phyloP scores from a whole-genome alignment of 1,284 basidiomycete genomes.

The Ceratobasidium sp. region DNA sequence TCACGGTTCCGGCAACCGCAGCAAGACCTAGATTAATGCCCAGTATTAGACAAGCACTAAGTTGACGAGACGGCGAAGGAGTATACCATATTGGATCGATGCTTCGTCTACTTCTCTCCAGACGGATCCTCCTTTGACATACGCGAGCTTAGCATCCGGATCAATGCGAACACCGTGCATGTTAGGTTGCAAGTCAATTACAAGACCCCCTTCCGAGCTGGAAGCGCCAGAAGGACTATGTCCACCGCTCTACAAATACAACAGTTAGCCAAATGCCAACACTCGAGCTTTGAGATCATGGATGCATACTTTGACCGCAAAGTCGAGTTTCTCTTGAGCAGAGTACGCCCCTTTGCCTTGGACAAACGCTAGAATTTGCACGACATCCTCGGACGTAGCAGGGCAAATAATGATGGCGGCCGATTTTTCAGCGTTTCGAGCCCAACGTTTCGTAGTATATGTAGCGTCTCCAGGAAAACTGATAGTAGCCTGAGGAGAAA shows the following conservation, averaged over 20 bases:
- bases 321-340: constrained; percentile 15
- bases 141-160: constrained; percentile 31
- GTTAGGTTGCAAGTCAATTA: constrained; percentile 46
- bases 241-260: constrained; percentile 39
- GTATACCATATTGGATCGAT: constrained; percentile 43
- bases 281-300: not conserved
- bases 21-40: constrained; percentile 9
- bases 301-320: constrained; percentile 42
- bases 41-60: not conserved
- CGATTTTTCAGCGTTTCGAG: constrained; percentile 21
- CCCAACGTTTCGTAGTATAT: constrained; percentile 46
- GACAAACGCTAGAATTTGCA: constrained; percentile 19
- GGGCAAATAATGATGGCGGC: constrained; percentile 15
- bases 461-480: constrained; percentile 34
- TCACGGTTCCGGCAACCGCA: constrained; percentile 13
- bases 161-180: constrained; percentile 45
- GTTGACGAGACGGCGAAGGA: not conserved
- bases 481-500: constrained; percentile 4
- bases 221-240: constrained; percentile 43
- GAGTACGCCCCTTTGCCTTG: constrained; percentile 29
- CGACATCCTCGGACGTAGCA: constrained; percentile 37
- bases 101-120: constrained; percentile 42
- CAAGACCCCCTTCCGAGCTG: constrained; percentile 43
- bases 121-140: constrained; percentile 42
- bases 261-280: not conserved